Evolutionary conservation across 2,329 filamentous ascomycete species (phyloP), one percentile per base, ranked within the genome.

Genomic region (Intubia oerlemansii): DNA sequence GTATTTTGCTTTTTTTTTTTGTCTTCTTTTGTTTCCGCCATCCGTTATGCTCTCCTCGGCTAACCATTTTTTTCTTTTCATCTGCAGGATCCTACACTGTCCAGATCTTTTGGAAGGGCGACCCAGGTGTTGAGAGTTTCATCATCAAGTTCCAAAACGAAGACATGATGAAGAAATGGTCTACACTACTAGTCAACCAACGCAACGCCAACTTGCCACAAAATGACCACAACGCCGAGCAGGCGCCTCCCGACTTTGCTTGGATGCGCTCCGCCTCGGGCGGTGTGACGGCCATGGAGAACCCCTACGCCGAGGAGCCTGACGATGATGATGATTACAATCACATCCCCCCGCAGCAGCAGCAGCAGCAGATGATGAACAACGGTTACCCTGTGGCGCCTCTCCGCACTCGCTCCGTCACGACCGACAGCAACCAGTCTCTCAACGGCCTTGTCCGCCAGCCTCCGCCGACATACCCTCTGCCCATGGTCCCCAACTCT

Each of bases 41-140:
- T 18, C 4, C n/a, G 16, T 26, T 17, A 14, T 14, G 4, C 15
- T n/a, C n/a, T n/a, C n/a, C n/a, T n/a, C n/a, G 9, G n/a, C 21
- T 24, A 15, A 24, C 23, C 23, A 14, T 14, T 24, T 9, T 10
- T 10, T 10, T n/a, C n/a, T n/a, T n/a, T n/a, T n/a, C n/a, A n/a
- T n/a, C n/a, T n/a, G n/a, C n/a, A n/a, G n/a, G 81, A 27, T 85
- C 80, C 9, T 92, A 95, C 46, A 85, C 79, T 3, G 79, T 93
- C 35, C 85, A 95, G 46, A 95, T 98, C 32, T 93, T 84, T 62
- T 98, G 88, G 88, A 95, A 88, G 52, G 85, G 85, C 19, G 85
- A 95, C 38, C 81, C 84, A 0, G 81, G 80, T 4, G 81, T 93
- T 18, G 85, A 98, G 46, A 92, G 90, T 44, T 95, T 98, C 48